Evolutionary conservation across 179 eudicot species (phyloP).

Genomic region (Carnegiea gigantea): DNA sequence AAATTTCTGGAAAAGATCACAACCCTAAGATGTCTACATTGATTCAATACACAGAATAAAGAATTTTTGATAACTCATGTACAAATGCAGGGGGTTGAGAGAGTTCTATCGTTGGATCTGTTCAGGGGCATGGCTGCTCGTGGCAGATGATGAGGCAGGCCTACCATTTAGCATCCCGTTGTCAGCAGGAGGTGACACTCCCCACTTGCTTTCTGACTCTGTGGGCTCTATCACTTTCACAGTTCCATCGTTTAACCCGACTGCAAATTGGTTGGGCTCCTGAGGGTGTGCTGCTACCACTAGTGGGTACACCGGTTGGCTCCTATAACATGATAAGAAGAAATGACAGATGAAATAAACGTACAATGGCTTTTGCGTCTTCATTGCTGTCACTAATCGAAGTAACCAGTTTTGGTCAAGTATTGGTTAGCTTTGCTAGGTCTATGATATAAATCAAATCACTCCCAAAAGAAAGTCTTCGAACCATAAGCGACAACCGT

Average conservation of each 20-base stretch:
- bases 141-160: slow-evolving; percentile 61
- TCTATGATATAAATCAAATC: no score
- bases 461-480: no score
- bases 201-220: slow-evolving; percentile 85
- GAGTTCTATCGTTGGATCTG: slow-evolving; percentile 58
- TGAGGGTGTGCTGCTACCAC: slow-evolving; percentile 77
- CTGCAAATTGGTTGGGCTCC: slow-evolving; percentile 76
- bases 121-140: slow-evolving; percentile 63
- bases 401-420: no score
- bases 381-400: no score
- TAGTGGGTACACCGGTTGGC: slow-evolving; percentile 57
- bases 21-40: slow-evolving; percentile 30
- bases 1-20: slow-evolving; percentile 18
- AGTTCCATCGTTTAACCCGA: slow-evolving; percentile 71
- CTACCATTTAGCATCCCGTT: slow-evolving; percentile 68
- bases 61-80: slow-evolving; percentile 28
- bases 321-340: slow-evolving; percentile 38
- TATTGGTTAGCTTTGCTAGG: no score
- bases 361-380: background rate
- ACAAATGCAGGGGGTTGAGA: slow-evolving; percentile 25
- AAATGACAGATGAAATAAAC: background rate
- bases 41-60: slow-evolving; percentile 35
- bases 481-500: no score
- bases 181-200: slow-evolving; percentile 65
- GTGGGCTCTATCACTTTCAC: slow-evolving; percentile 82